Percentiles rank a stretch among this genome's conserved stretches.
phyloP scores from a whole-genome alignment of 2,329 filamentous ascomycete species.

The Fusarium annulatum region DNA sequence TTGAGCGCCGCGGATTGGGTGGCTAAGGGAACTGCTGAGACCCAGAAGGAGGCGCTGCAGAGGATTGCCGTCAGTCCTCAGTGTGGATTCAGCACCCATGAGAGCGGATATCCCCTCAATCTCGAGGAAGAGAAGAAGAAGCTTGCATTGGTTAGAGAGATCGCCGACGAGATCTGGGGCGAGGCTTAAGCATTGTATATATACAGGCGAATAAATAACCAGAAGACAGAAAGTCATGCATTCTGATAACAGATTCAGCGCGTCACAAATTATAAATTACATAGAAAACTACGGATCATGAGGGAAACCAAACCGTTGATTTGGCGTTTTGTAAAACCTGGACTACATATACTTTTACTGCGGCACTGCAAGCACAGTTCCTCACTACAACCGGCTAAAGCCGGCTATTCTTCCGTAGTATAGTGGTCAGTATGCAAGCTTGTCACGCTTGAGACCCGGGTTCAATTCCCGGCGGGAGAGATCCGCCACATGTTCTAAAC shows the following conservation, averaged over 20 bases:
- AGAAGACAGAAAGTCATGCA: neutral
- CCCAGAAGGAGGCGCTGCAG: constrained; percentile 73
- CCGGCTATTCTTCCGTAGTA: constrained; percentile 2
- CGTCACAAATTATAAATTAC: too few relatives aligned
- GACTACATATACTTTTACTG: neutral
- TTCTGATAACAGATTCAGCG: neutral
- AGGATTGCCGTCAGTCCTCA: constrained; percentile 76
- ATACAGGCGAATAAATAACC: neutral
- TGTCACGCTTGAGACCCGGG: constrained; percentile 42
- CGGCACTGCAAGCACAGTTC: neutral
- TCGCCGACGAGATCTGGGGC: constrained; percentile 79
- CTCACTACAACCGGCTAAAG: neutral
- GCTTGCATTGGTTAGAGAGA: constrained; percentile 74
- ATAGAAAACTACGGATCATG: too few relatives aligned
- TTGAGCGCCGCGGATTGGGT: constrained; percentile 73
- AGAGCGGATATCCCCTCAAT: constrained; percentile 75
- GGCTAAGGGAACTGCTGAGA: constrained; percentile 73
- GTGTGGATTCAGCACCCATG: constrained; percentile 80
- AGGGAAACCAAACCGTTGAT: neutral
- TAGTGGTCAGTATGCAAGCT: constrained; percentile 33
- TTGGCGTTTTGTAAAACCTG: fast-evolving
- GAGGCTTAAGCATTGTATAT: constrained; percentile 36
- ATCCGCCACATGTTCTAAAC: constrained; percentile 37
- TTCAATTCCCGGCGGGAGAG: constrained; percentile 44
- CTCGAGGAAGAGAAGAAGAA: constrained; percentile 80